Conservation (phyloP, 2,329 filamentous ascomycete genomes). For the Fonsecaea nubica region DNA sequence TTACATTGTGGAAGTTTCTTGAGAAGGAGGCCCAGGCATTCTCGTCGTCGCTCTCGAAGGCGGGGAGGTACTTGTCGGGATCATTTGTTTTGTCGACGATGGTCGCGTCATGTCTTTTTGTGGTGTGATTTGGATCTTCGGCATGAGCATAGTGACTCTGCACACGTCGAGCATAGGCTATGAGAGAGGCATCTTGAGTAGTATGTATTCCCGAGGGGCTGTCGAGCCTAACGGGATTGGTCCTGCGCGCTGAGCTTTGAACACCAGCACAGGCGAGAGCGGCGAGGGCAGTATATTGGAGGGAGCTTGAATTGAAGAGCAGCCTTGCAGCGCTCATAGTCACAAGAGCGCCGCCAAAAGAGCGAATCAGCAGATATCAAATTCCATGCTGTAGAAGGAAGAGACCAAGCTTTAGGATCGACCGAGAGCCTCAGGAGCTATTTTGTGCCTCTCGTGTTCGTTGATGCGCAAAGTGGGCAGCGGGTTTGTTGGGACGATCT, state of each 20-base stretch:
- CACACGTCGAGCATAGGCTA: conserved; percentile 26
- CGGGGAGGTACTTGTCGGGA: conserved; percentile 31
- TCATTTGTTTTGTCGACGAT: conserved; percentile 31
- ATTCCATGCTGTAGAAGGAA: conserved; percentile 21
- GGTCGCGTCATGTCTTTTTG: conserved; percentile 30
- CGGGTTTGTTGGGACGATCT: conserved; percentile 11
- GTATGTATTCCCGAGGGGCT: conserved; percentile 23
- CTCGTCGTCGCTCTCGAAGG: conserved; percentile 42
- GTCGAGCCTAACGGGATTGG: conserved; percentile 29
- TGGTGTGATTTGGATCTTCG: conserved; percentile 24
- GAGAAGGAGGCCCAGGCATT: conserved; percentile 61
- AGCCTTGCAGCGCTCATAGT: conserved; percentile 40
- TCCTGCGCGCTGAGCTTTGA: conserved; percentile 25
- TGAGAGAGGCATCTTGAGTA: conserved; percentile 29
- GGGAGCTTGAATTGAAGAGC: conserved; percentile 15
- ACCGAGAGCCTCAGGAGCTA: not conserved
- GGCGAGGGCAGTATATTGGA: conserved; percentile 30
- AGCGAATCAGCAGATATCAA: conserved; percentile 26
- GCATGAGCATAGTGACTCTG: conserved; percentile 24
- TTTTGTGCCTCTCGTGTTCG: not conserved
- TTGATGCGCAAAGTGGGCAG: not conserved
- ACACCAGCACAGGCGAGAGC: conserved; percentile 32
- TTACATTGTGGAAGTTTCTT: conserved; percentile 49
- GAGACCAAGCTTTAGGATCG: not conserved
- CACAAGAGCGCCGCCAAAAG: conserved; percentile 36